These are phyloP conservation scores for Lactuca saligna DNA, from an alignment of 129 eudicot genomes.

Conservation along the genomic window DNA sequence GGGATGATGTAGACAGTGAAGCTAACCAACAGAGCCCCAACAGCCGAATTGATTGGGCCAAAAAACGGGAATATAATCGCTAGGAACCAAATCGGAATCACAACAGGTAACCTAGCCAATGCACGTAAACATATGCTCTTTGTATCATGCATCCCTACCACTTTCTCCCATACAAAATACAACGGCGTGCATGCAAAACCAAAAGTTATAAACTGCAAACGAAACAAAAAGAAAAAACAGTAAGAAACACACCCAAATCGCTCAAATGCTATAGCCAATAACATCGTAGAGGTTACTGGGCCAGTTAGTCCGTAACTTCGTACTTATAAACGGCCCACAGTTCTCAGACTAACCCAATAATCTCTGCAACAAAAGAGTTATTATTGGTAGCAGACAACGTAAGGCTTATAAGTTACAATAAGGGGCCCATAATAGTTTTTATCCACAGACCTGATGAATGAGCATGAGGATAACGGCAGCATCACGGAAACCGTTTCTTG, in stretches of 20 bases:
- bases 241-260: too few relatives aligned
- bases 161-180: slow-evolving; percentile 90
- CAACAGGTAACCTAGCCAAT: slow-evolving; percentile 68
- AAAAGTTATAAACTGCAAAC: slow-evolving; percentile 79
- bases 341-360: too few relatives aligned
- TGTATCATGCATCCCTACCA: slow-evolving; percentile 71
- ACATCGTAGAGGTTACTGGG: too few relatives aligned
- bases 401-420: too few relatives aligned
- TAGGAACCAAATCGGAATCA: slow-evolving; percentile 73
- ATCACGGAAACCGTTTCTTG: slow-evolving; percentile 55
- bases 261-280: too few relatives aligned
- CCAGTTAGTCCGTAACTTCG: too few relatives aligned
- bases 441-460: slow-evolving; percentile 61
- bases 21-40: slow-evolving; percentile 80
- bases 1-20: slow-evolving; percentile 88
- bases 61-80: slow-evolving; percentile 84
- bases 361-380: too few relatives aligned
- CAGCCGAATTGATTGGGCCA: slow-evolving; percentile 80
- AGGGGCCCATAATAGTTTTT: too few relatives aligned
- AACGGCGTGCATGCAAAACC: slow-evolving; percentile 85
- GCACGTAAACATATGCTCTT: slow-evolving; percentile 84
- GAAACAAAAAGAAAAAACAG: too few relatives aligned
- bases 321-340: too few relatives aligned
- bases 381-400: too few relatives aligned
- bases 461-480: slow-evolving; percentile 81